phyloP scores from a whole-genome alignment of 2,329 filamentous ascomycete species.

The Laburnicola sp. region DNA sequence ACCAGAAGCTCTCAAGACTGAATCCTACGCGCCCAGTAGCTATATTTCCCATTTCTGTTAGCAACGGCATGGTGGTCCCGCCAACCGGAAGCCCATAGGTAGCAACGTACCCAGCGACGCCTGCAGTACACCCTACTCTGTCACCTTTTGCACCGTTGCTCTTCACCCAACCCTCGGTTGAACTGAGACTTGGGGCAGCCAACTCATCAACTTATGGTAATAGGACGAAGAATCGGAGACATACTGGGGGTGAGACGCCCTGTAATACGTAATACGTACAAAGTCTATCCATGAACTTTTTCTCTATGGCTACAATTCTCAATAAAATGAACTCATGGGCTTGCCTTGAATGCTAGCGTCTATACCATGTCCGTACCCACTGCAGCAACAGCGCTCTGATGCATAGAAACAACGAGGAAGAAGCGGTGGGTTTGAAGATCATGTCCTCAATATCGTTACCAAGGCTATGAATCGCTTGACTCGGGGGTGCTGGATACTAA shows the following conservation, averaged over 20 bases:
- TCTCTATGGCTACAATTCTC: too few relatives aligned
- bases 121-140: constrained; percentile 19
- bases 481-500: constrained; percentile 28
- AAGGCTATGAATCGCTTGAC: constrained; percentile 20
- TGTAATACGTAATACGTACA: too few relatives aligned
- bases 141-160: constrained; percentile 12
- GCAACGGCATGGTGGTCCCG: constrained; percentile 13
- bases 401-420: too few relatives aligned
- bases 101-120: constrained; percentile 9
- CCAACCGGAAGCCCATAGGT: constrained; percentile 25
- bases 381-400: too few relatives aligned
- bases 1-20: neutral
- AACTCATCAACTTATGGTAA: constrained; percentile 30
- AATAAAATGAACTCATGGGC: too few relatives aligned
- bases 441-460: constrained; percentile 6
- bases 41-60: constrained; percentile 19
- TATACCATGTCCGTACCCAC: too few relatives aligned
- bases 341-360: too few relatives aligned
- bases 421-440: too few relatives aligned
- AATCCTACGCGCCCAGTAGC: neutral
- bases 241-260: too few relatives aligned
- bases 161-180: constrained; percentile 3
- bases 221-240: too few relatives aligned
- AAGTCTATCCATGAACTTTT: too few relatives aligned
- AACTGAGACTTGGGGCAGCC: constrained; percentile 17